Evolutionary conservation across 805 yeast genomes (phyloP).

Genomic region (Clavispora asparagi): DNA sequence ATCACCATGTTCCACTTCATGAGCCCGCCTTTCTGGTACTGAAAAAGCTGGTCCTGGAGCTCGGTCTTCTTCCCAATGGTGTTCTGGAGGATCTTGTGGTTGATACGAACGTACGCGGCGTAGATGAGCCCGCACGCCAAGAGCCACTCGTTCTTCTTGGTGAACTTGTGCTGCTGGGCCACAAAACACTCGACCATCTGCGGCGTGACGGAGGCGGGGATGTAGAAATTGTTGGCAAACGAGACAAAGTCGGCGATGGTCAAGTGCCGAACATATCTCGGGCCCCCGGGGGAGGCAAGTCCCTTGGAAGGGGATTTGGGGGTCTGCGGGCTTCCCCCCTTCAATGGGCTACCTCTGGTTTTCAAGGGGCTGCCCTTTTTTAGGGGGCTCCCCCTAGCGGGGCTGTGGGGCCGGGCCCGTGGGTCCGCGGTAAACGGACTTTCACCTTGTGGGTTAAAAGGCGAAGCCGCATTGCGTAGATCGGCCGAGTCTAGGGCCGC

Average conservation of each 20-base stretch:
- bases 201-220: conserved; percentile 50
- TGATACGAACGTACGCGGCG: conserved; percentile 52
- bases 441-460: conserved; percentile 6
- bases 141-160: conserved; percentile 60
- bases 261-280: conserved; percentile 16
- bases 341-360: conserved; percentile 1
- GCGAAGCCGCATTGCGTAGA: conserved; percentile 5
- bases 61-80: conserved; percentile 47
- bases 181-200: conserved; percentile 47
- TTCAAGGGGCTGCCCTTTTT: conserved; percentile 1
- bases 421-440: neutral
- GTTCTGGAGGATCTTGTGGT: conserved; percentile 39
- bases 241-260: conserved; percentile 32
- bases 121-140: conserved; percentile 62
- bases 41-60: conserved; percentile 47
- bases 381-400: conserved; percentile 12
- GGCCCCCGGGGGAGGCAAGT: conserved; percentile 3
- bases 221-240: conserved; percentile 59
- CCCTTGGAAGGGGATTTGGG: neutral
- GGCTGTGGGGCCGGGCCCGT: neutral
- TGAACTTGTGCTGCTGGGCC: conserved; percentile 45
- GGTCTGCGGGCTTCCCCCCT: conserved; percentile 1
- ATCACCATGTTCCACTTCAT: conserved; percentile 44
- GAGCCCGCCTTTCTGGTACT: conserved; percentile 49
- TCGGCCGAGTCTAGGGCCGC: neutral